A percentile compares a stretch with the other conserved stretches of the same genome.
phyloP scores from a whole-genome alignment of 192 early-diverging fungal genomes.

The Gonapodya prolifera region DNA sequence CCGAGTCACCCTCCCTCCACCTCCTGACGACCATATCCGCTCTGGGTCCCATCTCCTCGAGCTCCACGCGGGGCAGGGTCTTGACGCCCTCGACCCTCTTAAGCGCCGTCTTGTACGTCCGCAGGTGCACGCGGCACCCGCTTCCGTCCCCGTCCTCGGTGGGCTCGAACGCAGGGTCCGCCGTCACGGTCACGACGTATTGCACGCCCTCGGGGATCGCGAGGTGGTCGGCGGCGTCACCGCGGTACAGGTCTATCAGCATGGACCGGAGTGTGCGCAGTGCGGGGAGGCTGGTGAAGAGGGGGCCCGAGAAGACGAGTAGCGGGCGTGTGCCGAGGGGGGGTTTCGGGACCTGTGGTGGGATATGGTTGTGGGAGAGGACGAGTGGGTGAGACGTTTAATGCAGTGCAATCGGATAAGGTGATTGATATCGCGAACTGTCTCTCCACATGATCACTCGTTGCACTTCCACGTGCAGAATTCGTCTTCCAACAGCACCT shows the following conservation, averaged over 20 bases:
- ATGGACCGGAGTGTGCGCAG: conserved; percentile 68
- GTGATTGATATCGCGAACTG: too few species aligned
- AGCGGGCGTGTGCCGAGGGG: conserved; percentile 78
- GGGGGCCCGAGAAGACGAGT: conserved; percentile 81
- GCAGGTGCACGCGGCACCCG: conserved; percentile 47
- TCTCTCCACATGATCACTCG: too few species aligned
- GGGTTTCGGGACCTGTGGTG: conserved; percentile 41
- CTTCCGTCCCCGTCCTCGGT: conserved; percentile 31
- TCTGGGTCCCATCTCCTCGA: not conserved
- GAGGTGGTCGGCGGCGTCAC: not conserved
- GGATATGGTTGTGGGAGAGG: not conserved
- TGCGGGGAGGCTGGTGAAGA: conserved; percentile 58
- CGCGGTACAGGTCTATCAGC: conserved; percentile 64
- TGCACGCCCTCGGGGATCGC: conserved; percentile 20
- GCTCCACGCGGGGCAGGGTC: not conserved
- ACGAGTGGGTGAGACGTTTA: too few species aligned
- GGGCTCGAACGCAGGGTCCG: too few species aligned
- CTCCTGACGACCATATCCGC: conserved; percentile 13
- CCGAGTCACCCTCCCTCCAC: conserved; percentile 16
- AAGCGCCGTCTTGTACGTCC: conserved; percentile 33
- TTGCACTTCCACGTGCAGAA: too few species aligned
- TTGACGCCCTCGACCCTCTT: conserved; percentile 33
- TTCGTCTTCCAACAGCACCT: too few species aligned
- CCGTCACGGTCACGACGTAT: conserved; percentile 28
- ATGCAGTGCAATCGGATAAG: too few species aligned